Percentiles rank a stretch among this genome's conserved stretches.
Evolutionary conservation across 176 grass and related monocot genomes (phyloP).

Genomic region (Ensete glaucum): DNA sequence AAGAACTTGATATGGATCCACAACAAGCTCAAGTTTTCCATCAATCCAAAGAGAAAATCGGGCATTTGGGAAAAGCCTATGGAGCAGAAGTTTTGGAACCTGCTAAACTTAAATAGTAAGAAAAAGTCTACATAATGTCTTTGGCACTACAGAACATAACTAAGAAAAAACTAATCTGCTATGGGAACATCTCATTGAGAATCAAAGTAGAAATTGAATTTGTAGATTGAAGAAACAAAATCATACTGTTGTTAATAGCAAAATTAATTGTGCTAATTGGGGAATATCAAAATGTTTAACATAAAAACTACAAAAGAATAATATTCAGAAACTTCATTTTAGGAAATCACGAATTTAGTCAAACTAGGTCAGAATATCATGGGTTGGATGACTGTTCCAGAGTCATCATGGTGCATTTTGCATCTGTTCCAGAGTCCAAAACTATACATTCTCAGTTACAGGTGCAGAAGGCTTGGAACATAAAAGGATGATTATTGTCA

Average conservation of each 20-base stretch:
- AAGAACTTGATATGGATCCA: constrained; percentile 26
- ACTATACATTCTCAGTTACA: too few species aligned
- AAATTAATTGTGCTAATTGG: not conserved
- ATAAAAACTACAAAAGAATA: not conserved
- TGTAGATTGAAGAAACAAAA: not conserved
- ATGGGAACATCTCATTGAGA: not conserved
- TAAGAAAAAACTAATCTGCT: not conserved
- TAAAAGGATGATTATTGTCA: too few species aligned
- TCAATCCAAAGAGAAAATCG: constrained; percentile 30
- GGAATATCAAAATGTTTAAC: not conserved
- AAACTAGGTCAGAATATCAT: not conserved
- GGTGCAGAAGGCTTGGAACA: too few species aligned
- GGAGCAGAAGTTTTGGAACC: constrained; percentile 27
- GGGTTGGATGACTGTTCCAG: not conserved
- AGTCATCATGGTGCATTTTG: too few species aligned
- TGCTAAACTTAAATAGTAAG: not conserved
- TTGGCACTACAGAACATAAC: not conserved
- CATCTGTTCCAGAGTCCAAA: too few species aligned
- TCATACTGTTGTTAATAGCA: not conserved
- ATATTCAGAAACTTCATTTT: not conserved
- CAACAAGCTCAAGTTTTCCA: constrained; percentile 31
- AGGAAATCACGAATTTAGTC: not conserved
- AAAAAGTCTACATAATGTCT: not conserved
- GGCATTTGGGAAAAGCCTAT: constrained; percentile 26
- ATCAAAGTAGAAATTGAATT: not conserved